Conservation (phyloP, 108 stramenopile genomes). For the Conticribra weissflogii region DNA sequence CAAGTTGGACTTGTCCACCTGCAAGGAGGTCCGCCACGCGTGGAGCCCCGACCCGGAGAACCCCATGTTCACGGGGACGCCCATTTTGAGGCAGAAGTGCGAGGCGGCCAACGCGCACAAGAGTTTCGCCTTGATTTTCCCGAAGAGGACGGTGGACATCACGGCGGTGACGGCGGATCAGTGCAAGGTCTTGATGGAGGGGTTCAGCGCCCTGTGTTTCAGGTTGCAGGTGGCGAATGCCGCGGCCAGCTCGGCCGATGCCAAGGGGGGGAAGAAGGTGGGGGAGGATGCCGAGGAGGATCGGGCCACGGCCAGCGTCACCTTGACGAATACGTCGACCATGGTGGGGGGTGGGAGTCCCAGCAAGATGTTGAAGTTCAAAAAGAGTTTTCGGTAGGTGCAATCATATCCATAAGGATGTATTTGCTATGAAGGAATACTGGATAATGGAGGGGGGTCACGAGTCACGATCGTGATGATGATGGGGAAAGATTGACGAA, state of each 20-base stretch:
- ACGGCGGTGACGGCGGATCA: conserved; percentile 92
- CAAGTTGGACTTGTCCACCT: conserved; percentile 84
- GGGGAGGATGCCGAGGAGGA: conserved; percentile 58
- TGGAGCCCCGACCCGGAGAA: conserved; percentile 91
- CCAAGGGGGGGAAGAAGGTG: conserved; percentile 7
- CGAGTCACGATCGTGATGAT: too few species aligned
- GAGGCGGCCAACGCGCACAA: conserved; percentile 92
- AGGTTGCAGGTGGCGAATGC: conserved; percentile 85
- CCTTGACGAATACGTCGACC: conserved; percentile 63
- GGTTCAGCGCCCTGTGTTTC: conserved; percentile 87
- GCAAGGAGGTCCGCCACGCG: conserved; percentile 86
- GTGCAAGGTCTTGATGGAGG: conserved; percentile 93
- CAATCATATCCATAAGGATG: too few species aligned
- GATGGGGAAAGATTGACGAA: too few species aligned
- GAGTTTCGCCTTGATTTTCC: conserved; percentile 87
- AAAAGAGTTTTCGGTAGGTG: conserved; percentile 8
- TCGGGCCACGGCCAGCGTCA: conserved; percentile 64
- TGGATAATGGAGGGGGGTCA: too few species aligned
- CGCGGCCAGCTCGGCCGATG: conserved; percentile 50
- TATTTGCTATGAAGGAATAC: too few species aligned
- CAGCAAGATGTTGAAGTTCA: not conserved
- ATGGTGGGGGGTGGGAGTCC: conserved; percentile 17
- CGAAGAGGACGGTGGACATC: conserved; percentile 87
- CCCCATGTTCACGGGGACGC: conserved; percentile 90
- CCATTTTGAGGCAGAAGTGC: conserved; percentile 87